A percentile compares a stretch with the other conserved stretches of the same genome.
Conservation (phyloP, 495 filamentous ascomycete genomes). For the Pseudevernia furfuracea region DNA sequence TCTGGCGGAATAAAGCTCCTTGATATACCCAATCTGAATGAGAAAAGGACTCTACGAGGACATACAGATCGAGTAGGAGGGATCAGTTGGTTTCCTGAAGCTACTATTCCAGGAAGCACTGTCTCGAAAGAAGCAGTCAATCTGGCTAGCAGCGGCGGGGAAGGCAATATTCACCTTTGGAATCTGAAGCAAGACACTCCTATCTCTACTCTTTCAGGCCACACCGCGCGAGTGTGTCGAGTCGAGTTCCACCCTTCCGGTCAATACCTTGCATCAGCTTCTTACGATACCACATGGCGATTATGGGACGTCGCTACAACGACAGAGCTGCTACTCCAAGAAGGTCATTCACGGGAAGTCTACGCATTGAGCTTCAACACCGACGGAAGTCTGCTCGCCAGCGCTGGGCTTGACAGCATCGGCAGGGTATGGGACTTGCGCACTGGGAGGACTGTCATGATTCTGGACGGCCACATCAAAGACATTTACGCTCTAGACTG, state of each 20-base stretch:
- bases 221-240: slow-evolving; percentile 78
- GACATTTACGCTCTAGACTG: slow-evolving; percentile 91
- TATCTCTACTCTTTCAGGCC: slow-evolving; percentile 73
- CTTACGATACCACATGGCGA: slow-evolving; percentile 93
- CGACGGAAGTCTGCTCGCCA: slow-evolving; percentile 84
- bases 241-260: slow-evolving; percentile 94
- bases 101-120: slow-evolving; percentile 61
- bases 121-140: slow-evolving; percentile 71
- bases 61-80: slow-evolving; percentile 86
- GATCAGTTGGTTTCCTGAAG: slow-evolving; percentile 77
- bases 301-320: slow-evolving; percentile 88
- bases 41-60: slow-evolving; percentile 63
- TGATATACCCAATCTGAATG: slow-evolving; percentile 71
- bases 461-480: slow-evolving; percentile 86
- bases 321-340: slow-evolving; percentile 79
- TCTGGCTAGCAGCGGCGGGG: slow-evolving; percentile 83
- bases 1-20: slow-evolving; percentile 79
- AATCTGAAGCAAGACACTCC: slow-evolving; percentile 76
- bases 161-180: slow-evolving; percentile 87
- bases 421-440: slow-evolving; percentile 96
- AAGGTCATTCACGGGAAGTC: slow-evolving; percentile 89
- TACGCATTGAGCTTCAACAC: slow-evolving; percentile 81
- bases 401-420: slow-evolving; percentile 85
- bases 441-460: slow-evolving; percentile 90
- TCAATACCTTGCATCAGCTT: slow-evolving; percentile 82